Conservation (phyloP, 805 yeast species). For the Kazachstania viticola region DNA sequence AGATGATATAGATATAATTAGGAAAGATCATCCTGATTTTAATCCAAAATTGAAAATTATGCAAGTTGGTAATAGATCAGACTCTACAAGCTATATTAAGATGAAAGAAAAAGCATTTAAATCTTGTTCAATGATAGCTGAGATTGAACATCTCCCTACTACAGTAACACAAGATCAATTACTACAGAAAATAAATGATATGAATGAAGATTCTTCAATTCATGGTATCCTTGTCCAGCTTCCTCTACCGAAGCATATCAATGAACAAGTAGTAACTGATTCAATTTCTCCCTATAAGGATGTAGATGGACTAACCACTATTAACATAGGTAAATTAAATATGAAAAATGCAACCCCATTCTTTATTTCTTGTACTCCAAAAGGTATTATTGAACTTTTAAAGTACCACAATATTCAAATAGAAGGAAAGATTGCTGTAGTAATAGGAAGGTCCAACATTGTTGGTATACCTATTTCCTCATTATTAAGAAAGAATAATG, state of each 20-base stretch:
- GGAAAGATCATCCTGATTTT: slow-evolving; percentile 37
- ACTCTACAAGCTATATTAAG: slow-evolving; percentile 69
- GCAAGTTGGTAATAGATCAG: slow-evolving; percentile 70
- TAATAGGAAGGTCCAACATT: slow-evolving; percentile 74
- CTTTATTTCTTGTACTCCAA: slow-evolving; percentile 76
- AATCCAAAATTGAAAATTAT: slow-evolving; percentile 56
- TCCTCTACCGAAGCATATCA: slow-evolving; percentile 62
- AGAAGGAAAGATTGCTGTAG: slow-evolving; percentile 66
- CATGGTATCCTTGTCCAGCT: slow-evolving; percentile 70
- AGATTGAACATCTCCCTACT: slow-evolving; percentile 47
- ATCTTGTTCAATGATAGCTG: slow-evolving; percentile 55
- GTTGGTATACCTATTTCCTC: slow-evolving; percentile 76
- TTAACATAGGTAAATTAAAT: slow-evolving; percentile 65
- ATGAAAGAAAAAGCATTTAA: slow-evolving; percentile 72
- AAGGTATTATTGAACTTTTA: slow-evolving; percentile 61
- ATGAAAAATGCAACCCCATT: slow-evolving; percentile 61
- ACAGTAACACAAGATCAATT: slow-evolving; percentile 44
- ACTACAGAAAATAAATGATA: slow-evolving; percentile 38
- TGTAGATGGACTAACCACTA: slow-evolving; percentile 76
- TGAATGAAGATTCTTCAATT: slow-evolving; percentile 48
- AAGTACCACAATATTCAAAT: slow-evolving; percentile 39
- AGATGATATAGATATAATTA: slow-evolving; percentile 25
- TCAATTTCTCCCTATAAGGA: slow-evolving; percentile 59
- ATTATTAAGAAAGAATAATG: slow-evolving; percentile 55
- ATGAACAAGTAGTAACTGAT: slow-evolving; percentile 56